Evolutionary conservation across 164 flowering plant species (phyloP).

Genomic region (Vitis riparia): DNA sequence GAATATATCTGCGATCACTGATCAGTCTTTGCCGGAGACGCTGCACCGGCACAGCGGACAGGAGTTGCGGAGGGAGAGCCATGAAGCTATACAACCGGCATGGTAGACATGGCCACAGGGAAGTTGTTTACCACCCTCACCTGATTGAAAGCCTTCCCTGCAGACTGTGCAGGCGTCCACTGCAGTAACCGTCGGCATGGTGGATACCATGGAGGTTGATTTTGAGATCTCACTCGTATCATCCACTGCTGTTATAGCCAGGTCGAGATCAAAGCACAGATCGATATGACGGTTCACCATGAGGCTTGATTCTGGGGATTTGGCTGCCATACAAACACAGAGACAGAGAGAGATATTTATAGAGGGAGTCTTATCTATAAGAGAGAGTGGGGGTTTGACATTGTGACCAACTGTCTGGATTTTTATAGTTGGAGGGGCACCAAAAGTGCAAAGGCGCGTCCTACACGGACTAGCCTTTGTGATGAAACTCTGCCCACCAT

Average conservation of each 20-base stretch:
- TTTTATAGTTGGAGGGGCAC: too few relatives aligned
- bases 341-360: neutral
- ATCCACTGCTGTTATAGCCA: conserved; percentile 10
- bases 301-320: neutral
- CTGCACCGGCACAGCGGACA: conserved; percentile 55
- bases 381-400: too few relatives aligned
- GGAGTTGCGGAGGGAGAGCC: conserved; percentile 40
- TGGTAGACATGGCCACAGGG: conserved; percentile 60
- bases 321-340: neutral
- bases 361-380: neutral
- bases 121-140: conserved; percentile 16
- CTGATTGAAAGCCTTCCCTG: conserved; percentile 35
- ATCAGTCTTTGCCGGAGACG: conserved; percentile 7
- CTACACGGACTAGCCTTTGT: too few relatives aligned
- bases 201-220: conserved; percentile 7
- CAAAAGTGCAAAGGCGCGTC: too few relatives aligned
- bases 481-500: too few relatives aligned
- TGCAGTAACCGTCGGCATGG: conserved; percentile 21
- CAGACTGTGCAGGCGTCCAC: conserved; percentile 25
- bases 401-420: too few relatives aligned
- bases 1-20: too few relatives aligned
- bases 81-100: conserved; percentile 33
- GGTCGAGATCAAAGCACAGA: conserved; percentile 25
- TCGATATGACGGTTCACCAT: conserved; percentile 1
- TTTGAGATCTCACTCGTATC: neutral